These are phyloP conservation scores for Hanseniaspora clermontiae DNA, from an alignment of 805 yeast genomes.

Conservation along the genomic window DNA sequence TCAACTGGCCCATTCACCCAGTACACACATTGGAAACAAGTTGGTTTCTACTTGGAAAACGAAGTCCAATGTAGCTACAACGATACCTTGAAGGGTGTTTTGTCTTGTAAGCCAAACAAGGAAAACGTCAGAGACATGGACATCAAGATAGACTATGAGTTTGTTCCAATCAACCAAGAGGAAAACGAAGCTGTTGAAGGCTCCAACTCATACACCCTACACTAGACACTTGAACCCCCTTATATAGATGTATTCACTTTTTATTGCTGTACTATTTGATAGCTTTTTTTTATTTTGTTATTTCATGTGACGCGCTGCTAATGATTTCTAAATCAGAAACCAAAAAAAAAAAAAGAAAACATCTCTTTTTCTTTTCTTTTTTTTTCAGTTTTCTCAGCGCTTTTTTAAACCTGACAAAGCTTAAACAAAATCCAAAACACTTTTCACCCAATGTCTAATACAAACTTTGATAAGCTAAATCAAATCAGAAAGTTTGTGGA, in stretches of 20 bases:
- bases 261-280: background rate
- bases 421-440: background rate
- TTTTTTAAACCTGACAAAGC: no score
- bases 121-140: conserved; percentile 83
- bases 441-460: conserved; percentile 24
- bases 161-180: conserved; percentile 33
- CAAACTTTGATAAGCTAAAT: conserved; percentile 20
- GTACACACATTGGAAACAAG: conserved; percentile 98
- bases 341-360: no score
- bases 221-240: background rate
- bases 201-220: conserved; percentile 37
- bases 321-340: no score
- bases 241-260: background rate
- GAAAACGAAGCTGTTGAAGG: conserved; percentile 42
- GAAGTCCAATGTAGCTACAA: conserved; percentile 66
- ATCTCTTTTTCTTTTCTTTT: no score
- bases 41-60: conserved; percentile 79
- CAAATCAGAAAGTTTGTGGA: conserved; percentile 42
- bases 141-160: conserved; percentile 50
- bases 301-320: no score
- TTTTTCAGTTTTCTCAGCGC: background rate
- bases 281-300: no score
- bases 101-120: conserved; percentile 65
- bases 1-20: conserved; percentile 90
- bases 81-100: conserved; percentile 57